phyloP scores from a whole-genome alignment of 169 alveolate species.

The Plasmodium falciparum region DNA sequence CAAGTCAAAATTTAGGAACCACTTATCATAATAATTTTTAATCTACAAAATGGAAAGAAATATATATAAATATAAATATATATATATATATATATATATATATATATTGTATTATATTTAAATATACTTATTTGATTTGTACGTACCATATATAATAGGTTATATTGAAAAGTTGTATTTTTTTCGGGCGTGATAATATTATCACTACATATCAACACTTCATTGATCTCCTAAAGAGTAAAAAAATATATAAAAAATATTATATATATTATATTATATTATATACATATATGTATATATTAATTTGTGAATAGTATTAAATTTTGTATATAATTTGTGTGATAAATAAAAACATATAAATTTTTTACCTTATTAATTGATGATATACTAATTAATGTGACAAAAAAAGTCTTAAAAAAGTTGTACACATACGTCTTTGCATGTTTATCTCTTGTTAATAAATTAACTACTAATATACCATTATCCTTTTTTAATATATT shows the following conservation, averaged over 20 bases:
- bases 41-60: slow-evolving; percentile 15
- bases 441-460: slow-evolving; percentile 47
- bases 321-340: too few species aligned
- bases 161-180: slow-evolving; percentile 2
- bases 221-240: slow-evolving; percentile 57
- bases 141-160: slow-evolving; percentile 30
- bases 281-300: background rate
- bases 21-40: slow-evolving; percentile 12
- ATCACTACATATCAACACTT: slow-evolving; percentile 42
- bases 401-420: slow-evolving; percentile 27
- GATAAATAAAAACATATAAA: background rate
- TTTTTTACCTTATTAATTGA: slow-evolving; percentile 53
- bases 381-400: slow-evolving; percentile 33
- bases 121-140: background rate
- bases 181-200: slow-evolving; percentile 23
- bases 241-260: background rate
- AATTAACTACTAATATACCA: slow-evolving; percentile 59
- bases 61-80: background rate
- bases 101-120: background rate
- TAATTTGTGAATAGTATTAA: background rate
- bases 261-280: too few species aligned
- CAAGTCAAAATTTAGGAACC: slow-evolving; percentile 64
- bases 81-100: background rate
- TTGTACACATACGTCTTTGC: slow-evolving; percentile 37
- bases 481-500: slow-evolving; percentile 25